Percentiles rank a stretch among this genome's conserved stretches.
phyloP scores from a whole-genome alignment of 305 asterid species.

The Rubia tinctorum region DNA sequence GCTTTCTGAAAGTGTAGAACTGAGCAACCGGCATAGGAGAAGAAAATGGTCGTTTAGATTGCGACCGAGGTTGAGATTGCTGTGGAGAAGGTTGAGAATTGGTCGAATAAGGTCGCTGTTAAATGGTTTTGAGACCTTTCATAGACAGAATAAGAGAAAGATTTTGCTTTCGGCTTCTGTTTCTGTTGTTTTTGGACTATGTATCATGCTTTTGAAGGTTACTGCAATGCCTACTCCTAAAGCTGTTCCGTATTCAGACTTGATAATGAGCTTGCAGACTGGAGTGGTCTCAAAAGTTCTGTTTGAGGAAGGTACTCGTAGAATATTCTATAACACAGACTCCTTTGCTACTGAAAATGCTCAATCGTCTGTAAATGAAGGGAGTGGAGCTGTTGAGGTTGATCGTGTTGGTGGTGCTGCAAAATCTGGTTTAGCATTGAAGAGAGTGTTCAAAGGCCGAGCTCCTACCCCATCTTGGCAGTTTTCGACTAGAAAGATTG shows the following conservation, averaged over 20 bases:
- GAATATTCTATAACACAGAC: constrained; percentile 61
- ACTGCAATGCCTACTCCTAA: constrained; percentile 69
- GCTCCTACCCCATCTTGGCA: constrained; percentile 59
- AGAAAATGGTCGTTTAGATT: constrained; percentile 59
- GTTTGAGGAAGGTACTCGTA: constrained; percentile 93
- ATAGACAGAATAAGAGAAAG: constrained; percentile 55
- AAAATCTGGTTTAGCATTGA: constrained; percentile 12
- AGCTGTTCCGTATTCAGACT: constrained; percentile 74
- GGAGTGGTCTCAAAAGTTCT: constrained; percentile 69
- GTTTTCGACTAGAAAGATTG: constrained; percentile 85
- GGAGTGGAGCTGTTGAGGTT: constrained; percentile 23
- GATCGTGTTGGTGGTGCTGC: constrained; percentile 22
- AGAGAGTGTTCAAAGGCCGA: constrained; percentile 35
- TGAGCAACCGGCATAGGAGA: constrained; percentile 31
- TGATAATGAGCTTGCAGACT: constrained; percentile 63
- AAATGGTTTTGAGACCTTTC: constrained; percentile 46
- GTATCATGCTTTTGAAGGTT: constrained; percentile 66
- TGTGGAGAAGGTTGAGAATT: constrained; percentile 51
- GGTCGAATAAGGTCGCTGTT: constrained; percentile 44
- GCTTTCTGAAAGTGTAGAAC: constrained; percentile 35
- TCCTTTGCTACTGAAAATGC: constrained; percentile 22
- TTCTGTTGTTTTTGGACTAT: constrained; percentile 63
- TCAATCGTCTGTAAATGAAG: constrained; percentile 23
- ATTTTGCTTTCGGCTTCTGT: constrained; percentile 56
- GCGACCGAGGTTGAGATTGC: constrained; percentile 58